Evolutionary conservation across 2,329 filamentous ascomycete species (phyloP).

Genomic region (Cryphonectria nitschkei): DNA sequence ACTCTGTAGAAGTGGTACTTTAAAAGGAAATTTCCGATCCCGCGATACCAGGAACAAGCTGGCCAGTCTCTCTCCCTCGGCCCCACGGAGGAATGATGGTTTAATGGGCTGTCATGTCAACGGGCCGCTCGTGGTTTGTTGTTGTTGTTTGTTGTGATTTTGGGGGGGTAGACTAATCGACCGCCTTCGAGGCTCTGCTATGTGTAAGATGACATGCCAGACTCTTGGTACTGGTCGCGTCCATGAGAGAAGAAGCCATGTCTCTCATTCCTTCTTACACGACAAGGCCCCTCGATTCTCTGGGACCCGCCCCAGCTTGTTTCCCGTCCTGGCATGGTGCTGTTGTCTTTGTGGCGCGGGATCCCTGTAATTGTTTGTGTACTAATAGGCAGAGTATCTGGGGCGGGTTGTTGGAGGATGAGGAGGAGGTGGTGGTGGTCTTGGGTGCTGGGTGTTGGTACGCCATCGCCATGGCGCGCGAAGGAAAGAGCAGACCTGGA

Average conservation of each 20-base stretch:
- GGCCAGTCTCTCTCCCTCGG: background rate
- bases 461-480: background rate
- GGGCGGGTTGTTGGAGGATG: background rate
- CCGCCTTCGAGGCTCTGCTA: background rate
- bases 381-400: background rate
- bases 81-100: background rate
- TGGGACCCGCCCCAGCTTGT: conserved; percentile 8
- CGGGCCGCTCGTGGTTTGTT: background rate
- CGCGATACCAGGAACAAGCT: background rate
- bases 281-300: background rate
- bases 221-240: background rate
- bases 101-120: background rate
- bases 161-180: no score
- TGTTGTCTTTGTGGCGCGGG: conserved; percentile 8
- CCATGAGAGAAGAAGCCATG: background rate
- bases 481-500: background rate
- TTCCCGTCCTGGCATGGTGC: conserved; percentile 11
- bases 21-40: background rate
- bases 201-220: background rate
- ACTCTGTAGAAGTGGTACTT: background rate
- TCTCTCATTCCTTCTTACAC: background rate
- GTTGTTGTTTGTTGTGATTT: background rate
- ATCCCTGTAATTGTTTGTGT: background rate
- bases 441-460: background rate
- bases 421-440: no score